Evolutionary conservation across 352 stramenopile species (phyloP).

Genomic region (Pythium coloratum): DNA sequence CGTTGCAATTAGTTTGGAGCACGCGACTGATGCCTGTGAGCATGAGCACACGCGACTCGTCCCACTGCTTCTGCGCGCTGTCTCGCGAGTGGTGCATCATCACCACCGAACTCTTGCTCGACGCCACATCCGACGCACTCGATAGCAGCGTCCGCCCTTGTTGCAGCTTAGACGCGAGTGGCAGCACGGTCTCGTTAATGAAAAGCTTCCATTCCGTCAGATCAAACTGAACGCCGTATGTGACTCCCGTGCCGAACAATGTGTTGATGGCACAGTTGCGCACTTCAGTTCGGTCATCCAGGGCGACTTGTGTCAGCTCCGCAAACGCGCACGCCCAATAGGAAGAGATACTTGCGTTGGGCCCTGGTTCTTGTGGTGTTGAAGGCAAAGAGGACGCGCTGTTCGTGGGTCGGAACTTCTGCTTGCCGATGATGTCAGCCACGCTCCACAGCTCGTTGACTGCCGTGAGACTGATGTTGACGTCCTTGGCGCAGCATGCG

Average conservation of each 20-base stretch:
- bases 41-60: constrained; percentile 94
- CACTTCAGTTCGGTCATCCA: constrained; percentile 93
- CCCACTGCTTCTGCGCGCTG: constrained; percentile 96
- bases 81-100: constrained; percentile 96
- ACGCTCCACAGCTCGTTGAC: constrained; percentile 97
- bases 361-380: neutral
- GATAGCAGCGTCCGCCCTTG: constrained; percentile 32
- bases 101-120: constrained; percentile 27
- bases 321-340: constrained; percentile 73
- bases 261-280: constrained; percentile 98
- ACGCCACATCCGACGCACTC: neutral
- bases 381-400: neutral
- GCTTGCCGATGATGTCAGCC: constrained; percentile 81
- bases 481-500: constrained; percentile 91
- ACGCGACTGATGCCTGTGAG: constrained; percentile 94
- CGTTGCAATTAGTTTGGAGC: constrained; percentile 84
- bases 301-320: constrained; percentile 85
- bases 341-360: constrained; percentile 6
- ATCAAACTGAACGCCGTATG: constrained; percentile 91
- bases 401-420: constrained; percentile 26
- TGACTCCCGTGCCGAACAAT: constrained; percentile 96
- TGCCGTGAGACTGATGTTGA: constrained; percentile 97
- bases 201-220: constrained; percentile 92
- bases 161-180: constrained; percentile 71
- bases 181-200: constrained; percentile 93